Conservation (phyloP, 2,329 filamentous ascomycete species). For the Paraphaeosphaeria minitans region DNA sequence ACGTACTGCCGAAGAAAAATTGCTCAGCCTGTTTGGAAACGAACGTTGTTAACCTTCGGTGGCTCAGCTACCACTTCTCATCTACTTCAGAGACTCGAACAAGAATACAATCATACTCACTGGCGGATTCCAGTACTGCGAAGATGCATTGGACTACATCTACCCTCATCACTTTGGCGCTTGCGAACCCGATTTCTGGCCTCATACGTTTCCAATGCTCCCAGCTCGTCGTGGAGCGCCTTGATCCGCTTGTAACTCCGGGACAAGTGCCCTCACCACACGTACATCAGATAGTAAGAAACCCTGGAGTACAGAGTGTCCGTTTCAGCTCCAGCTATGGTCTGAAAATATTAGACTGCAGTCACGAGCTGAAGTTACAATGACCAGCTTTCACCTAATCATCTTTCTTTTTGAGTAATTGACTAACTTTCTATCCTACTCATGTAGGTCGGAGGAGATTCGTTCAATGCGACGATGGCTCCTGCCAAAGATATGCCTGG, state of each 20-base stretch:
- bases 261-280: slow-evolving; percentile 29
- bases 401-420: too few relatives aligned
- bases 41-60: neutral
- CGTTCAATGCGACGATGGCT: slow-evolving; percentile 27
- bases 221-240: slow-evolving; percentile 31
- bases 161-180: slow-evolving; percentile 10
- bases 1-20: neutral
- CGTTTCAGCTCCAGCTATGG: too few relatives aligned
- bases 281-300: slow-evolving; percentile 21
- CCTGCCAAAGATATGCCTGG: slow-evolving; percentile 22
- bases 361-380: too few relatives aligned
- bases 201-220: slow-evolving; percentile 33
- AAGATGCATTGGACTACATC: slow-evolving; percentile 13
- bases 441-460: slow-evolving; percentile 32
- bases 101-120: neutral
- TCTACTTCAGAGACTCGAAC: neutral
- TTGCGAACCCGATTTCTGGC: slow-evolving; percentile 12
- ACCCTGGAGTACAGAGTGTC: too few relatives aligned
- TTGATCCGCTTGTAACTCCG: slow-evolving; percentile 32
- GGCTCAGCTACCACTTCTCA: neutral
- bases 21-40: neutral
- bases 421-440: too few relatives aligned
- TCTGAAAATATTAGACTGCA: too few relatives aligned
- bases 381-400: too few relatives aligned
- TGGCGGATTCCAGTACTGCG: too few relatives aligned